phyloP scores from a whole-genome alignment of 2,329 filamentous ascomycete species.

The Metarhizium humberi region DNA sequence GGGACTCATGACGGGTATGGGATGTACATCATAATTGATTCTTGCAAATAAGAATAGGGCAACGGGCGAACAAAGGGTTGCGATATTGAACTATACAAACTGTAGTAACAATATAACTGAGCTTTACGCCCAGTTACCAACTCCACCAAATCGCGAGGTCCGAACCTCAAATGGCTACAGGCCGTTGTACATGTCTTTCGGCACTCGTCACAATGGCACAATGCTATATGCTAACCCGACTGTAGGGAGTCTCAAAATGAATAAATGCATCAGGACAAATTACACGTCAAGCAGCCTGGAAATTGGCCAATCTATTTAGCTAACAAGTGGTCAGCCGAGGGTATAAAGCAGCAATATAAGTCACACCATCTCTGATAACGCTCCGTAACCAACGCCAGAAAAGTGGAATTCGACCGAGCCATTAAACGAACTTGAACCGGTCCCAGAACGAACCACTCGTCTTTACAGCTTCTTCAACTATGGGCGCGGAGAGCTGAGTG shows the following conservation, averaged over 20 bases:
- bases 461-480: slow-evolving; percentile 17
- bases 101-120: too few species aligned
- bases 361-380: neutral
- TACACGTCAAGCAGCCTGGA: neutral
- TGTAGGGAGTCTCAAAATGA: neutral
- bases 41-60: too few species aligned
- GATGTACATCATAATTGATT: too few species aligned
- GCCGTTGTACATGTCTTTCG: too few species aligned
- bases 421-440: slow-evolving; percentile 21
- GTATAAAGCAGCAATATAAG: slow-evolving; percentile 3
- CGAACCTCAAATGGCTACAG: neutral
- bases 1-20: too few species aligned
- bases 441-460: slow-evolving; percentile 37
- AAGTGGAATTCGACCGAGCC: neutral
- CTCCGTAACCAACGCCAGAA: neutral
- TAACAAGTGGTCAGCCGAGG: neutral
- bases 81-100: too few species aligned
- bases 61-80: too few species aligned
- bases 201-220: neutral
- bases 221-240: neutral
- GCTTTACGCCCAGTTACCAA: too few species aligned
- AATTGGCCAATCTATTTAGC: neutral
- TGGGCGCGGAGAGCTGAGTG: slow-evolving; percentile 40
- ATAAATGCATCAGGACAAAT: neutral
- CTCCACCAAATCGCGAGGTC: neutral